Conservation (phyloP, 768 basidiomycete species). For the Wakefieldia striispora region DNA sequence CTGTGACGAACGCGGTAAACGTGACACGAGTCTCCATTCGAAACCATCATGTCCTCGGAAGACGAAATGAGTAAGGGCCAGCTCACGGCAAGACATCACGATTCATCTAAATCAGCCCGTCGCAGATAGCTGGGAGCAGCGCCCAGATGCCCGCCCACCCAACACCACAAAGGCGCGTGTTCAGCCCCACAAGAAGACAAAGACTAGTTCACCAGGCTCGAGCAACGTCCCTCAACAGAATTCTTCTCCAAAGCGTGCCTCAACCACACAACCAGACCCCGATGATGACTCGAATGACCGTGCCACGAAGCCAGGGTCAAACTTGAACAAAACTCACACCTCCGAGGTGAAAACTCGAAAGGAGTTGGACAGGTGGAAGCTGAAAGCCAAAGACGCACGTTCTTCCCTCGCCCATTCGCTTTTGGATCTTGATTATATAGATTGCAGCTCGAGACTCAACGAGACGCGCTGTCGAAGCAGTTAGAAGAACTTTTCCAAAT, state of each 20-base stretch:
- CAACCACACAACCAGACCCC: neutral
- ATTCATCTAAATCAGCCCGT: conserved; percentile 26
- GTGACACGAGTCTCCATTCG: neutral
- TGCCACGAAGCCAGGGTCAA: conserved; percentile 4
- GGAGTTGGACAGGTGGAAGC: conserved; percentile 32
- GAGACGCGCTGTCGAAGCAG: conserved; percentile 48
- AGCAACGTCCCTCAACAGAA: conserved; percentile 15
- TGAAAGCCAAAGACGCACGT: conserved; percentile 27
- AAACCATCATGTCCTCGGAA: conserved; percentile 30
- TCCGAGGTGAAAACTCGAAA: conserved; percentile 15
- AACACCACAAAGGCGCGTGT: conserved; percentile 15
- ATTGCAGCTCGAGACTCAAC: conserved; percentile 37
- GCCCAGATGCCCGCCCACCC: conserved; percentile 4
- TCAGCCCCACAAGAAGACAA: conserved; percentile 18
- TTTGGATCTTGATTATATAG: neutral
- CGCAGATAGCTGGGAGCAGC: conserved; percentile 23
- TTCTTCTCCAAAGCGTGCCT: conserved; percentile 14
- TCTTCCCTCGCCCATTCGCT: neutral
- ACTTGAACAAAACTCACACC: conserved; percentile 15
- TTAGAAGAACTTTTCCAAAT: conserved; percentile 58
- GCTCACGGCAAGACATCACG: conserved; percentile 7
- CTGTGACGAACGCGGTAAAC: too few relatives aligned
- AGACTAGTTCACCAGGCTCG: conserved; percentile 12
- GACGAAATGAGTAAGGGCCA: conserved; percentile 31
- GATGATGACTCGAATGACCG: conserved; percentile 1